Conservation (phyloP, 2,329 filamentous ascomycete genomes). For the Periconia digitata region DNA sequence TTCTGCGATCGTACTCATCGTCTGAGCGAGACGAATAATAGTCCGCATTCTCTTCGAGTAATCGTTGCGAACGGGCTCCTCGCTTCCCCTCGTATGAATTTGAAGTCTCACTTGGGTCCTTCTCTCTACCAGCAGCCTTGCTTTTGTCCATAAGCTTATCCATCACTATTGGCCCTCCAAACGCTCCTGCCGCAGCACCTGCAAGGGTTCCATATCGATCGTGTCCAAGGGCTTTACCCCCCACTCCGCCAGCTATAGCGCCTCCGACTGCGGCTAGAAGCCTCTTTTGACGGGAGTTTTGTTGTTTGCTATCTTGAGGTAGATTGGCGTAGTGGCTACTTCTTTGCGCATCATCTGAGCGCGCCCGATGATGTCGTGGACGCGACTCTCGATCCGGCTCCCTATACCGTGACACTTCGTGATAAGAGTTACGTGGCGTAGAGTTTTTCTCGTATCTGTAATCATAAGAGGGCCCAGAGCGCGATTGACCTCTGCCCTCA, state of each 20-base stretch:
- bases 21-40: background rate
- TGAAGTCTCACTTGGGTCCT: too few species aligned
- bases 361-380: too few species aligned
- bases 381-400: too few species aligned
- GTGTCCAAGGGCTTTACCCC: background rate
- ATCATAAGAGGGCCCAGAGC: too few species aligned
- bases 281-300: background rate
- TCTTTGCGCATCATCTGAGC: too few species aligned
- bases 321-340: too few species aligned
- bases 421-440: too few species aligned
- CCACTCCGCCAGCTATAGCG: background rate
- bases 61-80: background rate
- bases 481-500: too few species aligned
- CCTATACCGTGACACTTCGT: too few species aligned
- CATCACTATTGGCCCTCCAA: background rate
- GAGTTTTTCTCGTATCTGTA: too few species aligned
- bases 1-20: background rate
- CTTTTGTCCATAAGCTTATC: background rate
- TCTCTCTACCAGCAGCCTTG: too few species aligned
- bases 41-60: background rate
- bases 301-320: background rate
- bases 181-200: background rate
- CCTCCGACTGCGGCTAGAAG: background rate
- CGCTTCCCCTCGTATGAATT: background rate
- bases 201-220: background rate